Evolutionary conservation across 164 flowering plant species (phyloP).

Genomic region (Piper betle): DNA sequence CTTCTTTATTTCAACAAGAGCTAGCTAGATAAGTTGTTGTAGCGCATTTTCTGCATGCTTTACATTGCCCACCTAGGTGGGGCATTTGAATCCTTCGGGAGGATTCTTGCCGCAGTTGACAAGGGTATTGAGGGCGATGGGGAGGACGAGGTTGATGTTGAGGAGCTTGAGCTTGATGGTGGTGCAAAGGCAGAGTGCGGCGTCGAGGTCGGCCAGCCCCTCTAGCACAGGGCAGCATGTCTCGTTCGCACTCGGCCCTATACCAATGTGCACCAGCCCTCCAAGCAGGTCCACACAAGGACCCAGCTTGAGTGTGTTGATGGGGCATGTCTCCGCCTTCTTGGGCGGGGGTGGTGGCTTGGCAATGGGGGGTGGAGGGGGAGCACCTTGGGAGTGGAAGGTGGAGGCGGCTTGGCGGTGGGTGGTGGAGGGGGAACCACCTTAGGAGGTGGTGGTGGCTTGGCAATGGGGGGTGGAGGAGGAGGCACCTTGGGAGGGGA

Average conservation of each 20-base stretch:
- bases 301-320: slow-evolving; percentile 46
- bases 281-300: slow-evolving; percentile 61
- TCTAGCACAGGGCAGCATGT: slow-evolving; percentile 52
- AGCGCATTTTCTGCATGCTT: too few relatives aligned
- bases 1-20: too few relatives aligned
- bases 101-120: slow-evolving; percentile 46
- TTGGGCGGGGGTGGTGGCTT: slow-evolving; percentile 1
- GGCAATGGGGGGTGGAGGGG: slow-evolving; percentile 4
- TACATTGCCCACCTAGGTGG: slow-evolving; percentile 4
- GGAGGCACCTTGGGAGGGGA: slow-evolving; percentile 1
- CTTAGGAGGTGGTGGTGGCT: slow-evolving; percentile 17
- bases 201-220: slow-evolving; percentile 53
- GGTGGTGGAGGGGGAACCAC: slow-evolving; percentile 5
- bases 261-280: slow-evolving; percentile 42
- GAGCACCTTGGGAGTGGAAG: not conserved
- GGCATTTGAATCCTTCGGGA: slow-evolving; percentile 50
- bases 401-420: slow-evolving; percentile 1
- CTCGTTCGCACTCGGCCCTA: slow-evolving; percentile 32
- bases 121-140: slow-evolving; percentile 55
- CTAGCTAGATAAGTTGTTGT: too few relatives aligned
- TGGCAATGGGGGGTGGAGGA: slow-evolving; percentile 3
- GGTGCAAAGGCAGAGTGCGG: slow-evolving; percentile 64
- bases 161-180: slow-evolving; percentile 49
- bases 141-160: slow-evolving; percentile 35
- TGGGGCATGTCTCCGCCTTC: slow-evolving; percentile 40